Evolutionary conservation across 2,329 filamentous ascomycete species (phyloP), one percentile per base, ranked within the genome.

Genomic region (Fusarium anguioides): DNA sequence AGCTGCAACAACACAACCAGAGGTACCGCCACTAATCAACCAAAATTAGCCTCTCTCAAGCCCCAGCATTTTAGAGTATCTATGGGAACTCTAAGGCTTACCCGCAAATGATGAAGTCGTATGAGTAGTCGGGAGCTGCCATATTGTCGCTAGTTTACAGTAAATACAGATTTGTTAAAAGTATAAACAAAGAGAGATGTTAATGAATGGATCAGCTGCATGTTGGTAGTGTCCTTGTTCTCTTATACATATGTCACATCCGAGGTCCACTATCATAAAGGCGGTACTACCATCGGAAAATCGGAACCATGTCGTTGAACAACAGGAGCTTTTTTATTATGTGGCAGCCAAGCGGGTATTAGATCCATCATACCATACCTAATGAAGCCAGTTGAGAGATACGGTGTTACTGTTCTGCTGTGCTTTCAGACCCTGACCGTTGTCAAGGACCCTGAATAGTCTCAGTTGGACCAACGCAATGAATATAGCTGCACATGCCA

Each of bases 1-100:
- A 24, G 73, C 71, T 40, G 78, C 78, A 24, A 80, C 69, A 18
- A 79, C 78, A 45, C 78, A 78, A 11, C 78, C 78, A 8, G 77
- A 65, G 9, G 78, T 80, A 18, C 78, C 78, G 29, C 78, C 78
- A 37, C 76, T 75, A 31, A 27, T 18, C 33, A 15, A 17, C 6
- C 31, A n/a, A 33, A 7, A n/a, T 33, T 33, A 33, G 15, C 15
- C 17, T n/a, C 7, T n/a, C 15, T 17, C 15, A 8, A 33, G 31
- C 4, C 29, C 15, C 29, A 29, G 14, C 14, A 8, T 33, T 33
- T 33, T 33, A 17, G 15, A 17, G 29, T 8, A 33, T 4, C 17
- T 17, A 15, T 17, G 15, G 29, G 29, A 17, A 33, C 6, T 33
- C 4, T 33, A 33, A n/a, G 15, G 66, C 76, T 66, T 60, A 77